Conservation (phyloP, 2,329 filamentous ascomycete species). For the Cladosporium sp. region DNA sequence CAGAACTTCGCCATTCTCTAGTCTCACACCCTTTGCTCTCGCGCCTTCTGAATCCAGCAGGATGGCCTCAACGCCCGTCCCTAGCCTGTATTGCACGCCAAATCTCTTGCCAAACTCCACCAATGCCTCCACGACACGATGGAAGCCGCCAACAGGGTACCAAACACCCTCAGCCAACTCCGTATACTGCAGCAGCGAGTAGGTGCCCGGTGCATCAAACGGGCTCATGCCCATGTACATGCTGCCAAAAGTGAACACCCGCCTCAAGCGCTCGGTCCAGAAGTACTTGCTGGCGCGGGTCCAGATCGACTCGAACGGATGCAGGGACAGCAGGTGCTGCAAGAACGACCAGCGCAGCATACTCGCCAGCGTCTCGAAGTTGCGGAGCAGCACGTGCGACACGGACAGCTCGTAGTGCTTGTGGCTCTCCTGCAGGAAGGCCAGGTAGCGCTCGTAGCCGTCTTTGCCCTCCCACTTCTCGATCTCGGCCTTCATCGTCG, state of each 20-base stretch:
- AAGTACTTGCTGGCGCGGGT: slow-evolving; percentile 66
- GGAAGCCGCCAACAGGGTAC: slow-evolving; percentile 72
- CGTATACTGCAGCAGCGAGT: slow-evolving; percentile 72
- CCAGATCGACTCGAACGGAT: slow-evolving; percentile 73
- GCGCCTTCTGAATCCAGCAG: slow-evolving; percentile 54
- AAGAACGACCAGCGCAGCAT: slow-evolving; percentile 62
- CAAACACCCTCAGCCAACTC: slow-evolving; percentile 75
- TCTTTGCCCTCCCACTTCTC: slow-evolving; percentile 72
- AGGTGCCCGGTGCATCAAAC: slow-evolving; percentile 73
- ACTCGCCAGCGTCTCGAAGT: slow-evolving; percentile 62
- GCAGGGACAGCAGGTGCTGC: slow-evolving; percentile 58
- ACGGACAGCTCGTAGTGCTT: slow-evolving; percentile 69
- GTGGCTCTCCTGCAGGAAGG: slow-evolving; percentile 67
- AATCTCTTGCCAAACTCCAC: slow-evolving; percentile 62
- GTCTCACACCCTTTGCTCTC: slow-evolving; percentile 58
- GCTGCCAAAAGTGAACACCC: slow-evolving; percentile 74
- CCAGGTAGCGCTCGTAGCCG: slow-evolving; percentile 68
- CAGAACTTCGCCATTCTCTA: slow-evolving; percentile 60
- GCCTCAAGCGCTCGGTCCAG: slow-evolving; percentile 64
- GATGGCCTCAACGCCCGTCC: slow-evolving; percentile 58
- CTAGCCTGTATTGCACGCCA: slow-evolving; percentile 64
- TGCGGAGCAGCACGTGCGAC: slow-evolving; percentile 64
- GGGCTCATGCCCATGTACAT: slow-evolving; percentile 85
- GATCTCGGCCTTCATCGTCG: slow-evolving; percentile 69
- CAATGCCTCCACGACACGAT: slow-evolving; percentile 61